Conservation (phyloP, 2,329 filamentous ascomycete species). For the Ceratocystis smalleyi region DNA sequence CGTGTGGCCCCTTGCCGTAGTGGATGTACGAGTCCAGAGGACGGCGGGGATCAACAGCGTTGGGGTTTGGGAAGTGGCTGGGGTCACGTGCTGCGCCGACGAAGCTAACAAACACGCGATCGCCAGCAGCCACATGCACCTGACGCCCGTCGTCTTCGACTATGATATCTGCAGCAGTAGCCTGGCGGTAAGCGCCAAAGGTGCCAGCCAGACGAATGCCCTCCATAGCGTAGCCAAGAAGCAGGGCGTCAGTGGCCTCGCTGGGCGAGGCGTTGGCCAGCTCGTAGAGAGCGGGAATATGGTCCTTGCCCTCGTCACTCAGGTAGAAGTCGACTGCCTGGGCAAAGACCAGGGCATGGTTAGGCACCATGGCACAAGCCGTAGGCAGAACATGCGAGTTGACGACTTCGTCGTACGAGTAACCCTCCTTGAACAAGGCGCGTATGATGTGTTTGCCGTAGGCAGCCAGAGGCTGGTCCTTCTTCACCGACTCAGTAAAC, state of each 20-base stretch:
- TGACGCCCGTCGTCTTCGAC: constrained; percentile 31
- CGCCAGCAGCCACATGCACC: constrained; percentile 38
- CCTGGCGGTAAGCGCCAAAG: constrained; percentile 44
- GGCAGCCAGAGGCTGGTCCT: constrained; percentile 40
- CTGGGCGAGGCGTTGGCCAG: constrained; percentile 40
- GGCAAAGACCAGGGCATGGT: constrained; percentile 57
- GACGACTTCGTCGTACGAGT: constrained; percentile 49
- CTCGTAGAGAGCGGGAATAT: constrained; percentile 45
- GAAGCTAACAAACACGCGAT: constrained; percentile 49
- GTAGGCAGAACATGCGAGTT: constrained; percentile 57
- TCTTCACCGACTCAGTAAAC: constrained; percentile 35
- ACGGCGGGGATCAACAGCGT: constrained; percentile 45
- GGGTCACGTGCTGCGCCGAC: constrained; percentile 42
- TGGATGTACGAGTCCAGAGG: constrained; percentile 49
- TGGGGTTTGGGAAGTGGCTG: constrained; percentile 43
- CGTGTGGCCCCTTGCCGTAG: constrained; percentile 46
- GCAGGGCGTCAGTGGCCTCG: constrained; percentile 43
- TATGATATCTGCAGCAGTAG: constrained; percentile 31
- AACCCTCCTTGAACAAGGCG: constrained; percentile 45
- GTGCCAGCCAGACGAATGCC: constrained; percentile 53
- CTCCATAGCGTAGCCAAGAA: constrained; percentile 58
- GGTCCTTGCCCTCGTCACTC: constrained; percentile 35
- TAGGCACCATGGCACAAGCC: constrained; percentile 50
- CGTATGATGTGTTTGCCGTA: constrained; percentile 54
- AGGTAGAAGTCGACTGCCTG: constrained; percentile 62